Evolutionary conservation across 2,329 filamentous ascomycete genomes (phyloP).

Genomic region (Hymenoscyphus occultus): DNA sequence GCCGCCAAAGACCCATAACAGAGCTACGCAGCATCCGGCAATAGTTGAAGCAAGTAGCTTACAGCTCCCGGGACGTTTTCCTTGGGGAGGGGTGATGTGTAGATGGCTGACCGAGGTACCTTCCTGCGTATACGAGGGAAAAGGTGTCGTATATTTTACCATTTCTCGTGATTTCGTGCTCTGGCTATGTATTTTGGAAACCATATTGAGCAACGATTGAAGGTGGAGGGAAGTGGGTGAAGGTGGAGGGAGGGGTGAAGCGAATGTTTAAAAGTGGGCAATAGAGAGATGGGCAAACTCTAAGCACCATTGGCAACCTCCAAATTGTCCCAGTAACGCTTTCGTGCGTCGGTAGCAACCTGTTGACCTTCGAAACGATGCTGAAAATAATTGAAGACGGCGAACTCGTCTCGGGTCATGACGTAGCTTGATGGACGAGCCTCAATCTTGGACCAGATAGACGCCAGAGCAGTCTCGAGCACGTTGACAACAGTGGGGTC

Average conservation of each 20-base stretch:
- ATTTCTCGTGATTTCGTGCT: constrained; percentile 2
- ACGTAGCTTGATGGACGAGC: constrained; percentile 66
- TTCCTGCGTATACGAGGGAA: background rate
- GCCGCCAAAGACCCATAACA: constrained; percentile 14
- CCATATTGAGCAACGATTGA: constrained; percentile 3
- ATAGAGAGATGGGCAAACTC: background rate
- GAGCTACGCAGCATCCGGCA: constrained; percentile 6
- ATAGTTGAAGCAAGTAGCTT: constrained; percentile 1
- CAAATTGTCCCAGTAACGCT: constrained; percentile 51
- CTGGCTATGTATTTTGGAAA: background rate
- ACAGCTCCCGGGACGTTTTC: background rate
- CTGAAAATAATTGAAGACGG: constrained; percentile 83
- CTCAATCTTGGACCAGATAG: constrained; percentile 67
- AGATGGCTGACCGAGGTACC: background rate
- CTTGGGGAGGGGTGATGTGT: background rate
- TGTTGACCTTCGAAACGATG: constrained; percentile 57
- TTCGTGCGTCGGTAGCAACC: constrained; percentile 47
- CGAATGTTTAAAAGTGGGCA: background rate
- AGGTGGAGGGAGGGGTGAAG: background rate
- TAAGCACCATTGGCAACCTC: constrained; percentile 21
- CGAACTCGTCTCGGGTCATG: constrained; percentile 74
- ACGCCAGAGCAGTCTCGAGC: constrained; percentile 60
- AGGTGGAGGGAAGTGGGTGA: background rate
- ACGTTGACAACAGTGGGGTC: constrained; percentile 61
- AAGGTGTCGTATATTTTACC: background rate